A percentile compares a stretch with the other conserved stretches of the same genome.
These are phyloP conservation scores for Pseudogymnoascus sp. DNA, from an alignment of 2,329 filamentous ascomycete genomes.

Conservation along the genomic window DNA sequence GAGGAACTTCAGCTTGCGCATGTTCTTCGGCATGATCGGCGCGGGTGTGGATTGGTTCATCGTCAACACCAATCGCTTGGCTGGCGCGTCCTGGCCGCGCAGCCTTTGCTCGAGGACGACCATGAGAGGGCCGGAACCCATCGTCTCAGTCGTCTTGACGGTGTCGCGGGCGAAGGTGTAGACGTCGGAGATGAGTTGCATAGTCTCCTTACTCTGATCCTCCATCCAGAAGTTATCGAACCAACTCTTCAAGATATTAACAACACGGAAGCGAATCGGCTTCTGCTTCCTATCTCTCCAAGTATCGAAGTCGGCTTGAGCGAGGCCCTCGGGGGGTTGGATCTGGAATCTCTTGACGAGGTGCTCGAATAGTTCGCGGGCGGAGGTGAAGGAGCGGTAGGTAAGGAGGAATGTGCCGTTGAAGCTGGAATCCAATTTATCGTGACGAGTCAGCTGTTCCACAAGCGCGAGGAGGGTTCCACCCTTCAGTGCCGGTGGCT, in stretches of 20 bases:
- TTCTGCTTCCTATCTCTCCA: constrained; percentile 97
- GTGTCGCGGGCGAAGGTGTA: constrained; percentile 87
- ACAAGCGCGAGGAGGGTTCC: constrained; percentile 85
- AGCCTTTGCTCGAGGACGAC: constrained; percentile 82
- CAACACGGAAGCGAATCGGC: constrained; percentile 87
- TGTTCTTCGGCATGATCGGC: constrained; percentile 94
- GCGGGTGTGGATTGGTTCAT: constrained; percentile 74
- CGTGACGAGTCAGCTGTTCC: constrained; percentile 90
- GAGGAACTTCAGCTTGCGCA: constrained; percentile 98
- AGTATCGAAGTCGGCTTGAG: constrained; percentile 66
- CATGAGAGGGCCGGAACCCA: constrained; percentile 78
- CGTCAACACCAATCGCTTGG: constrained; percentile 81
- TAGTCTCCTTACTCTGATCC: constrained; percentile 75
- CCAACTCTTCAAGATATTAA: constrained; percentile 98
- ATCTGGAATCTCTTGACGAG: constrained; percentile 87
- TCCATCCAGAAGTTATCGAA: constrained; percentile 99
- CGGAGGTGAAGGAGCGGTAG: constrained; percentile 89
- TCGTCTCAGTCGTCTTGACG: constrained; percentile 88
- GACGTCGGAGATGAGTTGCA: constrained; percentile 78
- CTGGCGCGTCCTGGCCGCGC: constrained; percentile 78
- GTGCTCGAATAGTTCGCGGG: constrained; percentile 85
- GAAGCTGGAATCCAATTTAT: constrained; percentile 90
- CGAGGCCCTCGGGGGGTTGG: constrained; percentile 80
- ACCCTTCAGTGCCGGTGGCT: constrained; percentile 72
- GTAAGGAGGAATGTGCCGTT: constrained; percentile 98